Evolutionary conservation across 2,329 filamentous ascomycete species (phyloP).

Genomic region (Pseudogymnoascus pannorum): DNA sequence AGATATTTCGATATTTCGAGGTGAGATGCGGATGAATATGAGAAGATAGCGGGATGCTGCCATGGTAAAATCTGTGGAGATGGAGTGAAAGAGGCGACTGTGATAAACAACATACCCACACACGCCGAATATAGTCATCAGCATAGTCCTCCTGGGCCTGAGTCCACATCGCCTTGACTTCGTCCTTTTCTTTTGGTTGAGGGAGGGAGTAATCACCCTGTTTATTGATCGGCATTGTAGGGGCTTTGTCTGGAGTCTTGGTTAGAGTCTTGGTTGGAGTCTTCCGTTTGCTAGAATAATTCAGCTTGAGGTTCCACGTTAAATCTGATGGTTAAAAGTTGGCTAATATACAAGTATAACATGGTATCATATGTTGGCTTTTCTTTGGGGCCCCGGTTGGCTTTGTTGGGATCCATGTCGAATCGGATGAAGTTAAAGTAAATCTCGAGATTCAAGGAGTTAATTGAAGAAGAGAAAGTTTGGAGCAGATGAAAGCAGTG

Average conservation of each 20-base stretch:
- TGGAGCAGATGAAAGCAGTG: neutral
- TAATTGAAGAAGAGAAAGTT: neutral
- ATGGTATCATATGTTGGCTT: neutral
- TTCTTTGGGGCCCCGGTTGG: neutral
- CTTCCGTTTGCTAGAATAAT: neutral
- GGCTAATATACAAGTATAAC: neutral
- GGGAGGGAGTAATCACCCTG: neutral
- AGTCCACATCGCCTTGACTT: neutral
- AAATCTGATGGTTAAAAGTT: neutral
- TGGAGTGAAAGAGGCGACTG: neutral
- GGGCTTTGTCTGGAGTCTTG: neutral
- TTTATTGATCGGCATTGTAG: neutral
- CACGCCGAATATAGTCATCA: neutral
- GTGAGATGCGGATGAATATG: neutral
- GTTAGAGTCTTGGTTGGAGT: neutral
- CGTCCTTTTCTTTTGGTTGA: neutral
- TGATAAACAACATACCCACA: neutral
- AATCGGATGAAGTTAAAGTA: neutral
- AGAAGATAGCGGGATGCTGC: neutral
- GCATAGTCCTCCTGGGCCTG: neutral
- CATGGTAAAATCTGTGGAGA: too few species aligned
- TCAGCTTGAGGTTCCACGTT: neutral
- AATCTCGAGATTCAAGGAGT: neutral
- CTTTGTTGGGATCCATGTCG: neutral
- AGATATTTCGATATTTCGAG: neutral